A percentile compares a stretch with the other conserved stretches of the same genome.
Evolutionary conservation across 106 monocot genomes (phyloP).

Genomic region (Alisma plantagoaquatica): DNA sequence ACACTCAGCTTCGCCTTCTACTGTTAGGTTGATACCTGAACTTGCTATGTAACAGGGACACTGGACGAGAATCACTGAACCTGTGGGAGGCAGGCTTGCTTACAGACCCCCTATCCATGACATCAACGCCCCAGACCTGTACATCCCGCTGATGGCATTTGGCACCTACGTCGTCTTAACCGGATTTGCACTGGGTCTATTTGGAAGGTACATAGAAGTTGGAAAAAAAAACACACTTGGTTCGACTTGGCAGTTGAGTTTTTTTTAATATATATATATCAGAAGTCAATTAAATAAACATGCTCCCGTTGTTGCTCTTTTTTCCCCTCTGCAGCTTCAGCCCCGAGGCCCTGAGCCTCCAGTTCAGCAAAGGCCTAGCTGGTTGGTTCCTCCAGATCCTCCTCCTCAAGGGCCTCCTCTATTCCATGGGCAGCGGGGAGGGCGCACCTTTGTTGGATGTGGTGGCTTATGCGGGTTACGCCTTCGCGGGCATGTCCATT

Average conservation of each 20-base stretch:
- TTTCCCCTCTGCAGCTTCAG: conserved; percentile 7
- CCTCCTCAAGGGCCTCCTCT: conserved; percentile 19
- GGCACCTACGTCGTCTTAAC: conserved; percentile 24
- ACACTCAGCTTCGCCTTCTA: neutral
- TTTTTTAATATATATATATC: neutral
- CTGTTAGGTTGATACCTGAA: neutral
- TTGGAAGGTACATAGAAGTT: conserved; percentile 9
- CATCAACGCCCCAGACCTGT: conserved; percentile 30
- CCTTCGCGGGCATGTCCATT: conserved; percentile 17
- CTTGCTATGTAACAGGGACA: conserved; percentile 21
- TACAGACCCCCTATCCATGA: conserved; percentile 29
- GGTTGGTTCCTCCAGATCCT: conserved; percentile 23
- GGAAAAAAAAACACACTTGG: neutral
- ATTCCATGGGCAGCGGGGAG: conserved; percentile 21
- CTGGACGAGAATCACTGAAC: conserved; percentile 37
- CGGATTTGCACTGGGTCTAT: conserved; percentile 22
- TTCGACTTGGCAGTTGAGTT: neutral
- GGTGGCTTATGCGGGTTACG: conserved; percentile 26
- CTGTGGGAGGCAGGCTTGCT: conserved; percentile 22
- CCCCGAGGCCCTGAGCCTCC: conserved; percentile 22
- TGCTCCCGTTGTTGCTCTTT: neutral
- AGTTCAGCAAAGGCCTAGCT: conserved; percentile 23
- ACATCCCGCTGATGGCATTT: conserved; percentile 33
- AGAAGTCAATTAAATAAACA: no score
- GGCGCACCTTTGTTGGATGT: conserved; percentile 24